phyloP scores from a whole-genome alignment of 2,329 filamentous ascomycete genomes.

The Apiospora arundinis region DNA sequence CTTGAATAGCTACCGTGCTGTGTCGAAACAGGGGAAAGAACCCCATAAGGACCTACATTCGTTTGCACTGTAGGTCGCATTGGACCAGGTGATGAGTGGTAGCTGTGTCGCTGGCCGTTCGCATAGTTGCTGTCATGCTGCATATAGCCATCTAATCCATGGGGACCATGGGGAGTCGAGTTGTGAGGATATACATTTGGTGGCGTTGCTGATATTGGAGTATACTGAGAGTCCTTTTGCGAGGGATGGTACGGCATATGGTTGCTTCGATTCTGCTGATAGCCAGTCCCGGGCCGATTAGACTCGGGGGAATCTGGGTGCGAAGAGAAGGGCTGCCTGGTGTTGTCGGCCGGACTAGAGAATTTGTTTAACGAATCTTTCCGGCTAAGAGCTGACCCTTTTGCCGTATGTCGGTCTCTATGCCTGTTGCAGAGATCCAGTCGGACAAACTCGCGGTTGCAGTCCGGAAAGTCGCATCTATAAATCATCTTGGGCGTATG shows the following conservation, averaged over 20 bases:
- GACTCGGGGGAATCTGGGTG: slow-evolving; percentile 56
- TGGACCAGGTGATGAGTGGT: slow-evolving; percentile 50
- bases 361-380: slow-evolving; percentile 62
- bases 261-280: slow-evolving; percentile 46
- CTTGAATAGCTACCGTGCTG: slow-evolving; percentile 54
- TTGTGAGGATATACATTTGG: slow-evolving; percentile 45
- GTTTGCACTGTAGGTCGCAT: slow-evolving; percentile 55
- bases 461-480: slow-evolving; percentile 90
- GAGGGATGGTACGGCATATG: slow-evolving; percentile 52
- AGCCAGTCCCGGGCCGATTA: slow-evolving; percentile 50
- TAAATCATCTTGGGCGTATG: slow-evolving; percentile 97
- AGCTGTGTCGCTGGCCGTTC: slow-evolving; percentile 41
- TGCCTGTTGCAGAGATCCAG: slow-evolving; percentile 91
- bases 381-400: slow-evolving; percentile 77
- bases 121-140: slow-evolving; percentile 47
- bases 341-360: slow-evolving; percentile 10
- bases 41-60: slow-evolving; percentile 55
- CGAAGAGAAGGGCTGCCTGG: slow-evolving; percentile 32
- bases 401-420: slow-evolving; percentile 79
- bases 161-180: slow-evolving; percentile 42
- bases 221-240: slow-evolving; percentile 54
- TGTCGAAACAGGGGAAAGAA: slow-evolving; percentile 58
- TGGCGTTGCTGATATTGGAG: slow-evolving; percentile 52
- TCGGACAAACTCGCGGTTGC: slow-evolving; percentile 87
- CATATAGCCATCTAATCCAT: slow-evolving; percentile 51